phyloP scores from a whole-genome alignment of 2,329 filamentous ascomycete genomes.

The Sporothrix globosa region DNA sequence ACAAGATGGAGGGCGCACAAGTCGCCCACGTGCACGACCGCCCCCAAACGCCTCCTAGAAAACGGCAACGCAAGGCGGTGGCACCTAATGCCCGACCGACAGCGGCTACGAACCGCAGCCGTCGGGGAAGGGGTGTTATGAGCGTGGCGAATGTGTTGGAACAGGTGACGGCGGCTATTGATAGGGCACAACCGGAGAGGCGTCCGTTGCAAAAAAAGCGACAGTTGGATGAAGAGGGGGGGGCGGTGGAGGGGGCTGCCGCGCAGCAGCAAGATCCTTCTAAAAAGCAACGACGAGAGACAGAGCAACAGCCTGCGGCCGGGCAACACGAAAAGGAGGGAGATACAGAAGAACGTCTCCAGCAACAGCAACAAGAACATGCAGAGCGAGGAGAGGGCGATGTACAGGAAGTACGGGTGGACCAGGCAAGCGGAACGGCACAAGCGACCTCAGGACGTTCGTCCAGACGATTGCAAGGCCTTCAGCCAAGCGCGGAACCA shows the following conservation, averaged over 20 bases:
- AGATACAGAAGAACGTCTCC: neutral
- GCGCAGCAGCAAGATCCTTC: neutral
- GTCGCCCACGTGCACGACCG: neutral
- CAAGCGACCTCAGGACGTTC: neutral
- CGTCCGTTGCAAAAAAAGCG: neutral
- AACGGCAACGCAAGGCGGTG: neutral
- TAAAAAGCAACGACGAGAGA: neutral
- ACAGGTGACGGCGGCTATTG: slow-evolving; percentile 6
- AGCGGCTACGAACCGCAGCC: neutral
- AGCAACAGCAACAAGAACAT: neutral
- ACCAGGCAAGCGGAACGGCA: neutral
- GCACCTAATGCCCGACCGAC: neutral
- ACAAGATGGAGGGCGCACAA: neutral
- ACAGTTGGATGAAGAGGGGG: neutral
- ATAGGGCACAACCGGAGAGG: neutral
- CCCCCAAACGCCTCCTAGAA: neutral
- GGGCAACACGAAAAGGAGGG: neutral
- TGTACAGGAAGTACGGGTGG: neutral
- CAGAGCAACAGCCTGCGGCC: neutral
- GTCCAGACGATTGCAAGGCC: neutral
- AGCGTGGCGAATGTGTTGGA: slow-evolving; percentile 7
- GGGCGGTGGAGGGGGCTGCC: neutral
- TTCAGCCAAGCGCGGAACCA: neutral
- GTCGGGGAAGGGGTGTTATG: neutral
- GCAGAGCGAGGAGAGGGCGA: neutral